Evolutionary conservation across 257 asterid genomes (phyloP), one percentile per base, ranked within the genome.

Genomic region (Lavandula angustifolia): DNA sequence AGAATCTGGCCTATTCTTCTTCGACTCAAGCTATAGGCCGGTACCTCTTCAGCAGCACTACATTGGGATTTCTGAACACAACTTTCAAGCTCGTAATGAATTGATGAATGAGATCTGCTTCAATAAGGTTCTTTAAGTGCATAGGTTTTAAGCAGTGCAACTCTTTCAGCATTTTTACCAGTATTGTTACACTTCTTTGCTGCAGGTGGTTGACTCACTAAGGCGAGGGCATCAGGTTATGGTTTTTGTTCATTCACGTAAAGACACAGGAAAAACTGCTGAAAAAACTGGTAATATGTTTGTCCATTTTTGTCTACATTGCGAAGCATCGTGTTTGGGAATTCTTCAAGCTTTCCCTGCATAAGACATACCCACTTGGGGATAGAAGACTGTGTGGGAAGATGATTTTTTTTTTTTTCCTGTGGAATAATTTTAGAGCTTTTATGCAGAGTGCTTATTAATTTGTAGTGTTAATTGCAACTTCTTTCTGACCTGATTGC

Each of bases 201-300:
- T 47, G 18, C 79, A 92, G 99, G 94, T 92, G 59, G 85, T 77
- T 69, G 97, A 89, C 79, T 89, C 99, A 63, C 62, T 92, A 54
- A 79, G 84, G 81, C 88, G 82, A 71, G 97, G 96, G 60, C 94
- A 92, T 49, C 99, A 92, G 79, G 97, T 87, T 51, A 92, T 92
- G 99, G 96, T 92, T 68, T 92, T 92, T 76, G 99, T 92, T 71
- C 99, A 92, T 79, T 83, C 99, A 8, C 88, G 99, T 71, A 92
- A 92, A 73, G 99, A 92, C 78, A 92, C 99, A 0, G 97, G 90
- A 54, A 92, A 87, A 77, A 92, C 99, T 43, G 97, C 99, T 50
- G 94, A 85, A 52, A 52, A 92, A 86, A 71, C 80, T 92, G 95
- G 99, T 92, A 88, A 66, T 68, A 43, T 60, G 16, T 37, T 14